Evolutionary conservation across 495 filamentous ascomycete genomes (phyloP), one percentile per base, ranked within the genome.

Genomic region (Xylaria acuta): DNA sequence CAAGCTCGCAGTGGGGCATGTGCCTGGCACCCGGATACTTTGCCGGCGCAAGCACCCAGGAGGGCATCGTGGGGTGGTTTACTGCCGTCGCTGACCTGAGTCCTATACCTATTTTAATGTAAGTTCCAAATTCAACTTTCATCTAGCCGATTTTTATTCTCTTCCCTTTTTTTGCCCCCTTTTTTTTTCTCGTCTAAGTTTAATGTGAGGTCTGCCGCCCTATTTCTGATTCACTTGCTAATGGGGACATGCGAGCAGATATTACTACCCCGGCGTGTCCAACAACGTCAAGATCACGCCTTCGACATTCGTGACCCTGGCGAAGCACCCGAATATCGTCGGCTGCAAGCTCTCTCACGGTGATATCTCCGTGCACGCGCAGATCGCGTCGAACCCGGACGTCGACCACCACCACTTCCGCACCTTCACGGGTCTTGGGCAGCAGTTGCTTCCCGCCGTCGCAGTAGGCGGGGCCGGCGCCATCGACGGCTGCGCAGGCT

Each of bases 281-380:
- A 92, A 92, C 77, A 85, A 87, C 63, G 81, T 91, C 63, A 80
- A 82, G 40, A 81, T 91, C 62, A 73, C 82, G 16, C 86, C 89
- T 5, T 81, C 86, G 34, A 90, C 86, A 12, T 89, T 89, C 75
- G 83, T 81, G 30, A 75, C 72, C 5, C 82, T 92, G 25, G 86
- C 90, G 1, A 75, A 80, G 32, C 85, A 91, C 74, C 82, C 83
- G 20, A 90, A 89, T 64, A 90, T 92, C 66, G 89, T 91, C 1
- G 90, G 90, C 47, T 89, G 87, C 79, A 92, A 92, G 80, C 88
- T 92, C 76, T 91, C 89, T 6, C 90, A 92, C 75, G 89, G 88
- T 68, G 88, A 90, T 63, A 84, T 92, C 56, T 87, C 87, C 18
- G 83, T 85, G 69, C 90, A 91, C 74, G 80, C 87, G 8, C 90